Evolutionary conservation across 148 eudicot species (phyloP).

Genomic region (Diospyros kaki): DNA sequence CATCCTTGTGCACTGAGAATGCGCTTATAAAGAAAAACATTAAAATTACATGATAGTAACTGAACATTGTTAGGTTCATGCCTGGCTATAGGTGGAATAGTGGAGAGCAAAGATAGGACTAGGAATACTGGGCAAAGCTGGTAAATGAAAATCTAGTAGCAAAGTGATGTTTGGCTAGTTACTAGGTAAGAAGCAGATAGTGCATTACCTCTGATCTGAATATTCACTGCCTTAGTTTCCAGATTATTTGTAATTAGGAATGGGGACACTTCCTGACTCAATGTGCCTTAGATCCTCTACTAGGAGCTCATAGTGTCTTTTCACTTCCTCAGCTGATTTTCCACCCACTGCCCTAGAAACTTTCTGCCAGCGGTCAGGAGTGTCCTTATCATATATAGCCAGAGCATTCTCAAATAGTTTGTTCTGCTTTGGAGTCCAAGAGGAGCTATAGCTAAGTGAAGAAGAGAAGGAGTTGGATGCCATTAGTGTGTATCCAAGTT

Average conservation of each 20-base stretch:
- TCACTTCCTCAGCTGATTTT: constrained; percentile 62
- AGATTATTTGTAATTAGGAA: constrained; percentile 41
- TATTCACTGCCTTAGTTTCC: constrained; percentile 10
- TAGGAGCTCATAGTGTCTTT: constrained; percentile 57
- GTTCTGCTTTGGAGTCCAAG: constrained; percentile 66
- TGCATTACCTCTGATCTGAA: neutral
- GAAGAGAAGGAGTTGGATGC: constrained; percentile 39
- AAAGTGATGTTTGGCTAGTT: neutral
- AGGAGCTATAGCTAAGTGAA: constrained; percentile 38
- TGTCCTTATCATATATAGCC: constrained; percentile 48
- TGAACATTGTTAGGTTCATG: too few relatives aligned
- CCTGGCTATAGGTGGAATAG: neutral
- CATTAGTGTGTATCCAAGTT: constrained; percentile 23
- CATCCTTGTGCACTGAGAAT: too few relatives aligned
- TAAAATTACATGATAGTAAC: too few relatives aligned
- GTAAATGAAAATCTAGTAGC: neutral
- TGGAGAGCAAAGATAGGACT: neutral
- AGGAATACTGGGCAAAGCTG: neutral
- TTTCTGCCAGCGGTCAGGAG: constrained; percentile 70
- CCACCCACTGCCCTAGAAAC: constrained; percentile 52
- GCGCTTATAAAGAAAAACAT: too few relatives aligned
- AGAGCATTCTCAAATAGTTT: constrained; percentile 59
- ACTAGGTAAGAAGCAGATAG: neutral
- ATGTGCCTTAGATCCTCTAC: constrained; percentile 47
- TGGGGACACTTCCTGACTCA: constrained; percentile 51